phyloP scores from a whole-genome alignment of 495 filamentous ascomycete species.

The Ramalina peruviana region DNA sequence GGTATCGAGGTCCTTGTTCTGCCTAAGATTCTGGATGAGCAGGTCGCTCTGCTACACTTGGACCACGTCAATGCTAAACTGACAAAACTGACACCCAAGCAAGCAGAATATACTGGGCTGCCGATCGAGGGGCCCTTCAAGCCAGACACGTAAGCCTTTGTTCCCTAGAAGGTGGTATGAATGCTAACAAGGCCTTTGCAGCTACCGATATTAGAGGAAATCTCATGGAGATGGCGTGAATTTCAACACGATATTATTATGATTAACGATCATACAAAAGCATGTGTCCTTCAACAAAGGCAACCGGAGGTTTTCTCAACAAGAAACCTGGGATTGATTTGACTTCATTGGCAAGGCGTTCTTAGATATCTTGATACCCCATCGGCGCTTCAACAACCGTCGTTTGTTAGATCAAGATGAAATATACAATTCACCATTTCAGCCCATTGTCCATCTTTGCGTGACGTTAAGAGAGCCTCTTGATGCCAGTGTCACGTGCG shows the following conservation, averaged over 20 bases:
- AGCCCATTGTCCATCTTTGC: neutral
- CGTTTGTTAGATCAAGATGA: neutral
- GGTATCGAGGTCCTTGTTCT: slow-evolving; percentile 87
- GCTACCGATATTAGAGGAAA: slow-evolving; percentile 32
- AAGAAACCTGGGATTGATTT: neutral
- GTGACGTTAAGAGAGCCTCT: neutral
- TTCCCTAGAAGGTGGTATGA: neutral
- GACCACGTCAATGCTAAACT: slow-evolving; percentile 92
- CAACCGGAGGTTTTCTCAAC: slow-evolving; percentile 15
- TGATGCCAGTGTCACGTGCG: too few relatives aligned
- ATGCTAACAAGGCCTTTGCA: slow-evolving; percentile 1
- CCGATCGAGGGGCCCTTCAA: slow-evolving; percentile 82
- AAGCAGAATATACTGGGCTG: slow-evolving; percentile 89
- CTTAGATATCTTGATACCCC: neutral
- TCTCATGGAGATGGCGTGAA: slow-evolving; percentile 5
- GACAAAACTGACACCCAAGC: slow-evolving; percentile 64
- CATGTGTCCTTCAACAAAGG: slow-evolving; percentile 49
- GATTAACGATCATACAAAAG: slow-evolving; percentile 46
- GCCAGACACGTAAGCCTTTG: slow-evolving; percentile 47
- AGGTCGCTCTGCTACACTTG: slow-evolving; percentile 87
- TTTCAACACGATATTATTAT: slow-evolving; percentile 51
- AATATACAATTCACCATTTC: neutral
- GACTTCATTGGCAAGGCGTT: too few relatives aligned
- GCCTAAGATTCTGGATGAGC: slow-evolving; percentile 96
- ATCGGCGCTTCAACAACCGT: neutral